phyloP scores from a whole-genome alignment of 345 rosid species.

The Microthlaspi erraticum region DNA sequence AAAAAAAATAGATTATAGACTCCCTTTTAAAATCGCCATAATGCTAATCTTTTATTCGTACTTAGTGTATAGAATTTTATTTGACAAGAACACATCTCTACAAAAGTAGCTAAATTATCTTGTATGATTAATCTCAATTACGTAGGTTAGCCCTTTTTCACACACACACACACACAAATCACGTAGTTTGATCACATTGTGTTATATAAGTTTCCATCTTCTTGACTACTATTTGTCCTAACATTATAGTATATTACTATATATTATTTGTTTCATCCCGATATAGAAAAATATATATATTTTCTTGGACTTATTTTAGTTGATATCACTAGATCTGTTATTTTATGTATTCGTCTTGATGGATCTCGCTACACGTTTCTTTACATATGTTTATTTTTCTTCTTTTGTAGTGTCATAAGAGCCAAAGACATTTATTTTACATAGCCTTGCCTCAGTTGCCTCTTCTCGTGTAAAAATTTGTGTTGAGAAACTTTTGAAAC shows the following conservation, averaged over 20 bases:
- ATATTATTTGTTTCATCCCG: no score
- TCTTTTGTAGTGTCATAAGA: not conserved
- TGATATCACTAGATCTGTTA: not conserved
- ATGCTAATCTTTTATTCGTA: not conserved
- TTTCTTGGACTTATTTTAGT: not conserved
- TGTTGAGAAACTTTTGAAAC: not conserved
- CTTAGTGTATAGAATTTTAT: not conserved
- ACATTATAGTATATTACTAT: not conserved
- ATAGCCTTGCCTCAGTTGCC: not conserved
- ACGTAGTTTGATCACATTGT: not conserved
- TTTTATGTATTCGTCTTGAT: not conserved
- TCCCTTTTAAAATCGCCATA: no score
- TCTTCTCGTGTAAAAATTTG: not conserved
- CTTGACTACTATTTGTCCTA: not conserved
- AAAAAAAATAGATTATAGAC: no score
- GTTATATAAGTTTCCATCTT: not conserved
- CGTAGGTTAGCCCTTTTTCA: no score
- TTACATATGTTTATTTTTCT: not conserved
- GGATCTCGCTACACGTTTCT: constrained; percentile 19
- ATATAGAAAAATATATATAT: not conserved
- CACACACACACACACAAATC: no score
- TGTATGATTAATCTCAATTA: not conserved
- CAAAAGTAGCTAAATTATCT: not conserved
- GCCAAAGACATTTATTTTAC: not conserved
- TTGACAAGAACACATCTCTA: not conserved